Conservation (phyloP, 1,284 basidiomycete species). For the Leccinum holopus region DNA sequence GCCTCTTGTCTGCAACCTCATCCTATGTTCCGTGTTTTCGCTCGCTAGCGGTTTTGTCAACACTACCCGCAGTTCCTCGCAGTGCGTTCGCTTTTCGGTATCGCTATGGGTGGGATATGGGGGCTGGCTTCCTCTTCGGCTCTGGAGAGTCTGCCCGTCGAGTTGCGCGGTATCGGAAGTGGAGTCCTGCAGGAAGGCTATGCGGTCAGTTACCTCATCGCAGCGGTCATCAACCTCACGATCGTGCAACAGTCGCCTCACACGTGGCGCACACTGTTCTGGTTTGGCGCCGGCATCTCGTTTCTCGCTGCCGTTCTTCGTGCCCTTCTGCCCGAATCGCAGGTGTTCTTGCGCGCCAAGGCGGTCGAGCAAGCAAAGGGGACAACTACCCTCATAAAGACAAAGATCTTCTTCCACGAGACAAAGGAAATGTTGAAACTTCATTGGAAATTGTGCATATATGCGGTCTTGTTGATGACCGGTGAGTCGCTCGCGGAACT, state of each 20-base stretch:
- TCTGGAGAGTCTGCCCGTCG: slow-evolving; percentile 88
- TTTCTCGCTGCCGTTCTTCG: slow-evolving; percentile 75
- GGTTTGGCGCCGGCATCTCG: slow-evolving; percentile 61
- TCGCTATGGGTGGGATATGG: slow-evolving; percentile 89
- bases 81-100: slow-evolving; percentile 76
- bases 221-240: slow-evolving; percentile 77
- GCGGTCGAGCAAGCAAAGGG: slow-evolving; percentile 44
- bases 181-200: slow-evolving; percentile 88
- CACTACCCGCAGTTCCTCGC: slow-evolving; percentile 70
- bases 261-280: slow-evolving; percentile 68
- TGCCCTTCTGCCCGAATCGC: slow-evolving; percentile 76
- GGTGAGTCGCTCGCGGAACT: slow-evolving; percentile 42
- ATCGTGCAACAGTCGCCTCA: slow-evolving; percentile 55
- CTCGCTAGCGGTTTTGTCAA: slow-evolving; percentile 77
- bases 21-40: slow-evolving; percentile 73
- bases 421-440: slow-evolving; percentile 72
- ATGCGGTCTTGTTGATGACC: slow-evolving; percentile 70
- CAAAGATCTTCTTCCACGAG: slow-evolving; percentile 73
- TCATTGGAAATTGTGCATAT: slow-evolving; percentile 87
- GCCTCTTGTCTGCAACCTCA: slow-evolving; percentile 80
- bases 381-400: slow-evolving; percentile 51
- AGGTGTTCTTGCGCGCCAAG: slow-evolving; percentile 58
- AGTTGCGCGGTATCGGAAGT: slow-evolving; percentile 81
- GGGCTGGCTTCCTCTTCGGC: slow-evolving; percentile 58
- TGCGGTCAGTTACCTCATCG: slow-evolving; percentile 55